Conservation (phyloP, 1,284 basidiomycete genomes). For the Veloboletus limbatus region DNA sequence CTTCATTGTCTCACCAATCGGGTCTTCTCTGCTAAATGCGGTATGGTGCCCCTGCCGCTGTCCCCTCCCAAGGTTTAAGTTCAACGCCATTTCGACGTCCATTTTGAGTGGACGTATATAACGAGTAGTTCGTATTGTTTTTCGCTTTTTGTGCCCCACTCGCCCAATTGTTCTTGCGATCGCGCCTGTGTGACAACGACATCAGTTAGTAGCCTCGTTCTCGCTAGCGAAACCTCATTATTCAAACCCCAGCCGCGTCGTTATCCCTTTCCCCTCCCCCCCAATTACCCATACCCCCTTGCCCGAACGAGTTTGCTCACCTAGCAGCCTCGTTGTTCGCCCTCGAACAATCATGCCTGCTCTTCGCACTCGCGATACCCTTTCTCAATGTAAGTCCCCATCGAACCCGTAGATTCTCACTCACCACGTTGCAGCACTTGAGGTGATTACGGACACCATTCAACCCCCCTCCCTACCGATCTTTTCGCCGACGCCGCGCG, state of each 20-base stretch:
- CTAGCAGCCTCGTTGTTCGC: too few species aligned
- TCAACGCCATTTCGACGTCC: slow-evolving; percentile 22
- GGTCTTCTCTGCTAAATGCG: slow-evolving; percentile 22
- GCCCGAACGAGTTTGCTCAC: slow-evolving; percentile 35
- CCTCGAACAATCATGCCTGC: slow-evolving; percentile 68
- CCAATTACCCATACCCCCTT: slow-evolving; percentile 27
- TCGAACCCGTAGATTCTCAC: slow-evolving; percentile 14
- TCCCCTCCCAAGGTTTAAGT: slow-evolving; percentile 29
- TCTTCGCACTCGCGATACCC: slow-evolving; percentile 69
- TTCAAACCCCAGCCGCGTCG: slow-evolving; percentile 36
- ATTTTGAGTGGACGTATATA: slow-evolving; percentile 52
- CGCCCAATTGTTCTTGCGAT: slow-evolving; percentile 58
- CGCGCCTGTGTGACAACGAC: slow-evolving; percentile 46
- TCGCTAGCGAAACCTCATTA: slow-evolving; percentile 44
- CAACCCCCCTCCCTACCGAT: slow-evolving; percentile 60
- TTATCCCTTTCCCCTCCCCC: slow-evolving; percentile 29
- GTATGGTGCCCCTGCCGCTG: slow-evolving; percentile 21
- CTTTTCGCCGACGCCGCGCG: slow-evolving; percentile 73
- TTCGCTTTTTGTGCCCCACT: slow-evolving; percentile 57
- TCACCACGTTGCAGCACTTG: slow-evolving; percentile 55
- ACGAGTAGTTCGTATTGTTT: slow-evolving; percentile 55
- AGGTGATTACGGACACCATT: slow-evolving; percentile 65
- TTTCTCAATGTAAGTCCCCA: slow-evolving; percentile 51
- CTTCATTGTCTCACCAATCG: slow-evolving; percentile 38
- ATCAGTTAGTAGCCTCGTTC: slow-evolving; percentile 37